Conservation (phyloP, 75 land plant genomes). For the Picea glauca region DNA sequence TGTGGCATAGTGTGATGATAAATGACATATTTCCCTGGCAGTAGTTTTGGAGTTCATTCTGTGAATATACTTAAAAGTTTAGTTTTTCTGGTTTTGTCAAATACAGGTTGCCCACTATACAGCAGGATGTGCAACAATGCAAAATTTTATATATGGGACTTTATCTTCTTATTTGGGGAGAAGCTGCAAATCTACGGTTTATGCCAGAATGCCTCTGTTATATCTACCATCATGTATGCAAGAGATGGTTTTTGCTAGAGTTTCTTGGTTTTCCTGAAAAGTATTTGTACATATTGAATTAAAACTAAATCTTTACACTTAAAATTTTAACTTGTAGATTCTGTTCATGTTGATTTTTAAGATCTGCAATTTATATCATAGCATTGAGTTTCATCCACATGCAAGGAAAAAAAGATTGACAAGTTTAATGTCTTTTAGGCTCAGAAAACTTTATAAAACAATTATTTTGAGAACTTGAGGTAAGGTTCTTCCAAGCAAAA, state of each 20-base stretch:
- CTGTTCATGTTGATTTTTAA: neutral
- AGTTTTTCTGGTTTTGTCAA: neutral
- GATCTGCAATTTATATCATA: too few relatives aligned
- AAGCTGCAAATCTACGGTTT: constrained; percentile 52
- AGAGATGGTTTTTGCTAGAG: neutral
- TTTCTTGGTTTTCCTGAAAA: neutral
- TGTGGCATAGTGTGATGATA: neutral
- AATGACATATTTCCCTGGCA: neutral
- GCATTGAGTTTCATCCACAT: too few relatives aligned
- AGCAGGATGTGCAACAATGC: constrained; percentile 54
- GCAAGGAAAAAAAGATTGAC: too few relatives aligned
- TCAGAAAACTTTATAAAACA: too few relatives aligned
- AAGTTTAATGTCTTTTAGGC: too few relatives aligned
- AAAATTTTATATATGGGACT: constrained; percentile 47
- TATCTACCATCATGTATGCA: constrained; percentile 45
- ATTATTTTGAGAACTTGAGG: too few relatives aligned
- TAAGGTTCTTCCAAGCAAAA: too few relatives aligned
- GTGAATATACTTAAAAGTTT: neutral
- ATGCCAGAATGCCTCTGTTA: constrained; percentile 66
- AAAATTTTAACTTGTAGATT: neutral
- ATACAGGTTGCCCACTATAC: constrained; percentile 54
- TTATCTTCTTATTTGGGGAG: constrained; percentile 54
- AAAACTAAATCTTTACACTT: neutral
- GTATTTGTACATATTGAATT: too few relatives aligned
- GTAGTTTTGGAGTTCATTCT: neutral